Evolutionary conservation across 2,329 filamentous ascomycete genomes (phyloP).

Genomic region (Botrytis medusae): DNA sequence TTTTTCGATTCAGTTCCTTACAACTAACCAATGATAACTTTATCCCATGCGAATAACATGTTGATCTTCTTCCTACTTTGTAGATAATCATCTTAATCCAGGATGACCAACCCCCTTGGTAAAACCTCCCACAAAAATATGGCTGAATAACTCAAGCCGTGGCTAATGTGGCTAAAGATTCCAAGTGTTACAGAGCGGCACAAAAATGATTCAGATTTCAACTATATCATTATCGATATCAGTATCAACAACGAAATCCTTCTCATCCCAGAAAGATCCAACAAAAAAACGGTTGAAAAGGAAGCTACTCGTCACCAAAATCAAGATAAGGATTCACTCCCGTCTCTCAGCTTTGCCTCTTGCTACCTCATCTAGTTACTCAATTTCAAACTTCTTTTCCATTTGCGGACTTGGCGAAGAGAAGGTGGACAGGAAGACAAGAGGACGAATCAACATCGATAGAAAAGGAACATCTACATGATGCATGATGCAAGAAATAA

Average conservation of each 20-base stretch:
- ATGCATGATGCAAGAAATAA: conserved; percentile 16
- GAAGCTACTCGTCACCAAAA: neutral
- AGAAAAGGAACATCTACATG: neutral
- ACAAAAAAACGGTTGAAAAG: neutral
- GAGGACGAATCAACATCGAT: neutral
- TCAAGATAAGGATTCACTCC: neutral
- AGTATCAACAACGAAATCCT: neutral
- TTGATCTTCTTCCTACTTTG: neutral
- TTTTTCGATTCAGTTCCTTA: neutral
- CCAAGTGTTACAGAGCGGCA: neutral
- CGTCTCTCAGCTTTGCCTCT: neutral
- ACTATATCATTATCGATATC: neutral
- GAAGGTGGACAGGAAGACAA: neutral
- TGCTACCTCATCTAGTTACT: conserved; percentile 1
- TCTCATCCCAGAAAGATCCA: neutral
- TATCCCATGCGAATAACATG: neutral
- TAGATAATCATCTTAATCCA: neutral
- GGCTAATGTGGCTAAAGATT: neutral
- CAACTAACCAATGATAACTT: neutral
- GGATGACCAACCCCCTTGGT: neutral
- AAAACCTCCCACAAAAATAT: neutral
- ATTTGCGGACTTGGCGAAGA: conserved; percentile 4
- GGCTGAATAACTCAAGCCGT: neutral
- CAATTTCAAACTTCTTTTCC: neutral
- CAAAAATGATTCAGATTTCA: neutral